Evolutionary conservation across 2,329 filamentous ascomycete species (phyloP).

Genomic region (Aspergillus japonicus): DNA sequence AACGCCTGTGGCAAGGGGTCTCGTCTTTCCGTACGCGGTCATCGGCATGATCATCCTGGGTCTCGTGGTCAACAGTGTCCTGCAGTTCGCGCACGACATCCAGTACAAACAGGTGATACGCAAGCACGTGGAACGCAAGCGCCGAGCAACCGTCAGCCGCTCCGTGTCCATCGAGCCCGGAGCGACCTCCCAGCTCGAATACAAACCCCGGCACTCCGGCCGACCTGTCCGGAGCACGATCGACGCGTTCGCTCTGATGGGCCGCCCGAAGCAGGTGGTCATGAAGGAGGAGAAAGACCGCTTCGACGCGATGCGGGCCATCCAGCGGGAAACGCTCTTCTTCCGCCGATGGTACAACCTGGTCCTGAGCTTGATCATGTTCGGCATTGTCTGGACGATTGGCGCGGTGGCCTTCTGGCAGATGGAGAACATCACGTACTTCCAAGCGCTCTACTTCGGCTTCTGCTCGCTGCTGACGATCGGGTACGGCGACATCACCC

Average conservation of each 20-base stretch:
- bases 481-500: conserved; percentile 79
- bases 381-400: conserved; percentile 73
- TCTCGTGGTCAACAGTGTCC: conserved; percentile 77
- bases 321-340: conserved; percentile 64
- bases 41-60: conserved; percentile 81
- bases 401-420: conserved; percentile 75
- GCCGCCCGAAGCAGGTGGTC: conserved; percentile 51
- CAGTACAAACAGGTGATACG: conserved; percentile 62
- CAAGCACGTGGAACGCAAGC: conserved; percentile 56
- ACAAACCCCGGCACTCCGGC: conserved; percentile 9
- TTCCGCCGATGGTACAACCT: conserved; percentile 75
- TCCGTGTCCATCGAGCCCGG: conserved; percentile 31
- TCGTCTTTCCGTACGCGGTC: conserved; percentile 81
- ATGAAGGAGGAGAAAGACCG: conserved; percentile 66
- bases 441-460: conserved; percentile 78
- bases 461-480: conserved; percentile 82
- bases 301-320: conserved; percentile 77
- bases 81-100: conserved; percentile 62
- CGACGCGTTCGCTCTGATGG: conserved; percentile 19
- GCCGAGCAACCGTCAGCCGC: conserved; percentile 54
- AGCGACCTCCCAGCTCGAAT: conserved; percentile 1
- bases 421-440: conserved; percentile 66
- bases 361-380: conserved; percentile 64
- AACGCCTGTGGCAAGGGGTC: conserved; percentile 60
- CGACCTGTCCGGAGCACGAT: conserved; percentile 25